Evolutionary conservation across 306 rosid species (phyloP), one percentile per base, ranked within the genome.

Genomic region (Cicer arietinum): DNA sequence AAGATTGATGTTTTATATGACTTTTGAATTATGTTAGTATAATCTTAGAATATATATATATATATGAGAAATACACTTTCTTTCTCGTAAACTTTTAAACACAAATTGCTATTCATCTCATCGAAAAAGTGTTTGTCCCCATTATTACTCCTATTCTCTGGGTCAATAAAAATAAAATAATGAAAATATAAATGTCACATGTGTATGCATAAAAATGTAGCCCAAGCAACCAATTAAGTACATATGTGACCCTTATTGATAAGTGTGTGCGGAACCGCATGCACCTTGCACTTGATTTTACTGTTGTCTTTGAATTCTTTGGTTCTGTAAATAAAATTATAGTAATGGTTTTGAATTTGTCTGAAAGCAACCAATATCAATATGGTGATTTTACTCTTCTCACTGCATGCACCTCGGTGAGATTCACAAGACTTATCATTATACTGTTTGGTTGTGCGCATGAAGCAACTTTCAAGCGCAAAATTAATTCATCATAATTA

Each of bases 401-500:
- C 54, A 78, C 71, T 73, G 80, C 77, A 88, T 73, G 80, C 77
- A 88, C 52, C 61, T 44, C 67, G 47, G 76, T 79, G 67, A 44
- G 69, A 81, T 76, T 74, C 65, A 14, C 65, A 44, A 81, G 11
- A 53, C 82, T 78, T 86, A 83, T 84, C 84, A 84, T 84, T 76
- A 64, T 76, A 84, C 86, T 86, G 88, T 84, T 84, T 78, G 48
- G 57, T 80, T 80, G 65, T 76, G 83, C 83, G 86, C 88, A 80
- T 82, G 85, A 76, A 84, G 77, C 79, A 59, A 62, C 82, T 10
- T 78, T 67, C 74, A 43, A 64, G 22, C 43, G 30, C 70, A 74
- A 77, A 75, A 56, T 64, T 71, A 73, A 76, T 74, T 62, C 69
- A 64, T 82, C 77, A 77, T 87, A 58, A 75, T 77, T 71, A 74